These are phyloP conservation scores for Lagenidium giganteum DNA, from an alignment of 352 stramenopile genomes.

Conservation along the genomic window DNA sequence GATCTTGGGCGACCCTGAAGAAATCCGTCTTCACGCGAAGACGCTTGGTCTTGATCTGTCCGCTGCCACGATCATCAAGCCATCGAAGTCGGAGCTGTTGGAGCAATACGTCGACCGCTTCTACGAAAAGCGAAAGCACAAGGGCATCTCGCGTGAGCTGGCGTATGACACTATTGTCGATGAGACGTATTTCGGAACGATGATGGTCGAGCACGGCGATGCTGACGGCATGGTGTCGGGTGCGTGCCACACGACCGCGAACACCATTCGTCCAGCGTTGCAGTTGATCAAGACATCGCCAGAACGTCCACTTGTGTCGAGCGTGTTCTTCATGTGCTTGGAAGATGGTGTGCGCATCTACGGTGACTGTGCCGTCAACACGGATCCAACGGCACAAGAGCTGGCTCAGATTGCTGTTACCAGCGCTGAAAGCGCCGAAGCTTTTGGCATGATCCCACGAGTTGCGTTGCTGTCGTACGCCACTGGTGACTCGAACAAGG, in stretches of 20 bases:
- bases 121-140: constrained; percentile 81
- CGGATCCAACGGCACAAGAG: constrained; percentile 62
- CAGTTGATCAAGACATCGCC: constrained; percentile 84
- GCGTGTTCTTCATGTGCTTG: constrained; percentile 87
- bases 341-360: constrained; percentile 78
- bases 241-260: constrained; percentile 77
- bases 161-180: constrained; percentile 56
- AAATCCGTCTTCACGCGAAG: constrained; percentile 62
- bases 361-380: constrained; percentile 85
- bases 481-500: constrained; percentile 74
- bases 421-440: constrained; percentile 65
- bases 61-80: constrained; percentile 51
- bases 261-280: constrained; percentile 85
- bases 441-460: constrained; percentile 77
- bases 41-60: constrained; percentile 61
- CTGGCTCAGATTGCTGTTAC: constrained; percentile 78
- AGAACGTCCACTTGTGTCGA: constrained; percentile 68
- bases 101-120: constrained; percentile 56
- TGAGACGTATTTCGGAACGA: constrained; percentile 79
- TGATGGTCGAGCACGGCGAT: constrained; percentile 81
- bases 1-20: constrained; percentile 73
- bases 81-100: constrained; percentile 35
- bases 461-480: constrained; percentile 84
- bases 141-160: constrained; percentile 57
- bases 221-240: constrained; percentile 86